Conservation (phyloP, 768 basidiomycete species). For the Mrakia frigida region DNA sequence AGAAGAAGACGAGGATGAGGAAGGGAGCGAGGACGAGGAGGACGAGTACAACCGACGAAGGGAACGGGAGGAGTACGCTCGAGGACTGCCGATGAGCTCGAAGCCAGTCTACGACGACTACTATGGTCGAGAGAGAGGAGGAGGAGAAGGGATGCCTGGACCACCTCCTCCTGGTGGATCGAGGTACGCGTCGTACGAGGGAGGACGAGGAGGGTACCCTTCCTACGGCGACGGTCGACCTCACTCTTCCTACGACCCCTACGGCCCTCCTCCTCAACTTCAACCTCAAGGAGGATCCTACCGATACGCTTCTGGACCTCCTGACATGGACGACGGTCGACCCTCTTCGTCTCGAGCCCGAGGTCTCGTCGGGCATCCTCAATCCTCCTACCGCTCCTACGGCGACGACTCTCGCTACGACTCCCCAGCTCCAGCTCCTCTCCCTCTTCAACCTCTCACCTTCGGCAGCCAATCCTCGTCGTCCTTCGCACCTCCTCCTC, state of each 20-base stretch:
- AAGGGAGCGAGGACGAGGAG: slow-evolving; percentile 1
- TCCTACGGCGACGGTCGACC: neutral
- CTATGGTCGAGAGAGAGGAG: neutral
- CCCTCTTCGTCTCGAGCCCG: neutral
- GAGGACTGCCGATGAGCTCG: neutral
- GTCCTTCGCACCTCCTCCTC: neutral
- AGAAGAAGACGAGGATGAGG: neutral
- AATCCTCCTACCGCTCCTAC: neutral
- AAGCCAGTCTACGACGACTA: neutral
- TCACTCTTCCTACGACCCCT: neutral
- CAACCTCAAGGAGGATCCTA: neutral
- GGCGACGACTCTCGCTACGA: neutral
- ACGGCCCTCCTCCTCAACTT: neutral
- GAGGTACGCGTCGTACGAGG: neutral
- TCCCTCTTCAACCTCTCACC: slow-evolving; percentile 26
- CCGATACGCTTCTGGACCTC: neutral
- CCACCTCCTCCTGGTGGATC: neutral
- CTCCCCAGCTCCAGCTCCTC: slow-evolving; percentile 16
- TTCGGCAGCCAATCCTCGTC: slow-evolving; percentile 11
- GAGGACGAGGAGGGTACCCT: neutral
- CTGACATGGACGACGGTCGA: neutral
- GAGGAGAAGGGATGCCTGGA: neutral
- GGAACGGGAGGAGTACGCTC: neutral
- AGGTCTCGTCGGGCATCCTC: neutral
- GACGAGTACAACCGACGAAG: slow-evolving; percentile 7